Conservation (phyloP, 2,329 filamentous ascomycete species). For the Pseudopyricularia cyperi region DNA sequence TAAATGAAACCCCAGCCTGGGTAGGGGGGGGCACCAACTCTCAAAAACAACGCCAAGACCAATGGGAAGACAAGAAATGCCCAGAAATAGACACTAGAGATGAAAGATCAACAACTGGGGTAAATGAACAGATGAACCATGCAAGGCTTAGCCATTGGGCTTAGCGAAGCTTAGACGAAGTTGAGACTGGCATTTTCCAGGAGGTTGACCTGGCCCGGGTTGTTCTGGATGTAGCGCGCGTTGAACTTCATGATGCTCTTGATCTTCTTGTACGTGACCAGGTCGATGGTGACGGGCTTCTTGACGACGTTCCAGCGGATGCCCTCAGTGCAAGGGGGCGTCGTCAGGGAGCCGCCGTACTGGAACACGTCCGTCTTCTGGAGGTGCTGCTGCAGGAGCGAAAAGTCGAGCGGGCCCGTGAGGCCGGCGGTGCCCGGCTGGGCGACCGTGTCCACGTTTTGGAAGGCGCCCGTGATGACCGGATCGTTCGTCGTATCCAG, state of each 20-base stretch:
- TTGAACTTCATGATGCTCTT: slow-evolving; percentile 44
- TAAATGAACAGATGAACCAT: too few relatives aligned
- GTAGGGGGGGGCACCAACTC: too few relatives aligned
- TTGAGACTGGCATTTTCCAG: slow-evolving; percentile 10
- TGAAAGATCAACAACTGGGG: too few relatives aligned
- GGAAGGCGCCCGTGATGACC: slow-evolving; percentile 23
- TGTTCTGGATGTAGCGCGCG: slow-evolving; percentile 38
- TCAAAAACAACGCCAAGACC: too few relatives aligned
- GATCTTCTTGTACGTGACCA: slow-evolving; percentile 34
- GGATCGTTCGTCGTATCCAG: slow-evolving; percentile 11
- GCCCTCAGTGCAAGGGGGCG: slow-evolving; percentile 46
- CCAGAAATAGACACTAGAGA: too few relatives aligned
- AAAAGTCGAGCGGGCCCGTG: slow-evolving; percentile 28
- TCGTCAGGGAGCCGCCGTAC: slow-evolving; percentile 48
- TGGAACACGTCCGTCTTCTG: not conserved
- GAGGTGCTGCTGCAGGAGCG: slow-evolving; percentile 10
- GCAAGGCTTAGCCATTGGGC: too few relatives aligned
- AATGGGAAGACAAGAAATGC: too few relatives aligned
- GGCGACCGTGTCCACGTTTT: slow-evolving; percentile 23
- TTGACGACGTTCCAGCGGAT: slow-evolving; percentile 39
- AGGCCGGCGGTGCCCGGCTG: slow-evolving; percentile 22
- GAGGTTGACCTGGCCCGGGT: slow-evolving; percentile 29
- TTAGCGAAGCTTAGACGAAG: not conserved
- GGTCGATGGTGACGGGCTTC: slow-evolving; percentile 30
- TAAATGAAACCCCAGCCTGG: too few relatives aligned